Evolutionary conservation across 1,139 yeast genomes (phyloP), one percentile per base, ranked within the genome.

Genomic region (Hyphopichia pseudoburtonii): DNA sequence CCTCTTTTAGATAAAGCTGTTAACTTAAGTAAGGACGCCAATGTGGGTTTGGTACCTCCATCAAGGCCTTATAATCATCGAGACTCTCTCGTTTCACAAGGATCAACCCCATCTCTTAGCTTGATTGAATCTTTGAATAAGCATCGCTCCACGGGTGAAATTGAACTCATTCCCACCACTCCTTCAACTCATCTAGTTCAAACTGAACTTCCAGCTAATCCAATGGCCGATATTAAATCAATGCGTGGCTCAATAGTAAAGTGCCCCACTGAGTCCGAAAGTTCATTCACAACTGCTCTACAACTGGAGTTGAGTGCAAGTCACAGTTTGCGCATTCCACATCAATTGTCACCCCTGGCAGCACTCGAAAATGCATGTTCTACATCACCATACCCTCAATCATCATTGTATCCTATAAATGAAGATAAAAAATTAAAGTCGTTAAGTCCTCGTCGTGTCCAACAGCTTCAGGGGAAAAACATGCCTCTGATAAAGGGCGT

Each of bases 241-340:
- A 42, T 59, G 51, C 49, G 52, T 38, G 66, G 65, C 2, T 53
- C 57, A 2, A 50, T 51, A 4, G 25, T 30, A 10, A 24, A 24
- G 9, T 17, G 11, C 9, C 30, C 30, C 9, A 29, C 32, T 11
- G 28, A 15, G 14, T 48, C 52, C 5, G 17, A 32, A 17, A 19
- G 16, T 12, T 32, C 35, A 18, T 11, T 17, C 12, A 15, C 17
- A 24, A 28, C 28, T n/a, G 17, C 25, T 15, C 6, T 14, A 19
- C 32, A n/a, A 19, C 32, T 29, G 32, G 25, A 19, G 14, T 6
- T n/a, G 17, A 14, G 27, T 6, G 22, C 19, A 11, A 14, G 27
- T 12, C 17, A 4, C 3, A 6, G 12, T n/a, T 18, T 28, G n/a
- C 23, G 10, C 10, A 10, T 21, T 7, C 7, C 23, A 7, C 23